These are phyloP conservation scores for Uncinocarpus reesii DNA, from an alignment of 2,329 filamentous ascomycete species.

Conservation along the genomic window DNA sequence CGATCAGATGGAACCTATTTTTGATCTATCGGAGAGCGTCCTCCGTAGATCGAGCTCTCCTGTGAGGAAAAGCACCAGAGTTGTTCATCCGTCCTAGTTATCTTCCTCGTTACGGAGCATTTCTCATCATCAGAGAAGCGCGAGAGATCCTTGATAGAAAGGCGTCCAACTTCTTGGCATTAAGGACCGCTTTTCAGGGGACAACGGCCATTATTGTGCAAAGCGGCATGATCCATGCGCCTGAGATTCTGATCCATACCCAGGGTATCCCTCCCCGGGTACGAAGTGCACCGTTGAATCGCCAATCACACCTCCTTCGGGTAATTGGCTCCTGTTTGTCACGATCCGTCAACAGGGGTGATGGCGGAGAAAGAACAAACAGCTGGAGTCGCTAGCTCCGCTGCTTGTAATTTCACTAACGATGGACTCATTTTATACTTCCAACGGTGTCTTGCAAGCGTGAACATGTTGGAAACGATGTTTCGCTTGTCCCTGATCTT, in stretches of 20 bases:
- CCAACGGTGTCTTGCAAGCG: no score
- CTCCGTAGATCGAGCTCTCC: not conserved
- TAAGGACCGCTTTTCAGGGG: not conserved
- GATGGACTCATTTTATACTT: no score
- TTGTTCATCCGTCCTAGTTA: not conserved
- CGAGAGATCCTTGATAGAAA: not conserved
- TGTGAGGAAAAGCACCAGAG: not conserved
- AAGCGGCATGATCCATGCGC: not conserved
- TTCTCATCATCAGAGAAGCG: no score
- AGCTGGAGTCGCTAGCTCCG: no score
- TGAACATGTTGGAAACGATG: no score
- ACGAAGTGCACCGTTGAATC: no score
- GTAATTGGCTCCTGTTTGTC: not conserved
- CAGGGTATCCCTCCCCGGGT: not conserved
- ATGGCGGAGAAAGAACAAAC: no score
- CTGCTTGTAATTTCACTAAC: no score
- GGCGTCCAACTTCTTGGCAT: not conserved
- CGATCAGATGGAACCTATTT: conserved; percentile 4
- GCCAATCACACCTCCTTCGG: no score
- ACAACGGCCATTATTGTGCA: no score
- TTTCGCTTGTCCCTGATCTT: not conserved
- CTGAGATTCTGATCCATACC: not conserved
- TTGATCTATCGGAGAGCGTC: not conserved
- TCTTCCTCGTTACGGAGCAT: no score
- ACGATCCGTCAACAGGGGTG: no score